phyloP scores from a whole-genome alignment of 257 asterid species.

The Solanum okadae region DNA sequence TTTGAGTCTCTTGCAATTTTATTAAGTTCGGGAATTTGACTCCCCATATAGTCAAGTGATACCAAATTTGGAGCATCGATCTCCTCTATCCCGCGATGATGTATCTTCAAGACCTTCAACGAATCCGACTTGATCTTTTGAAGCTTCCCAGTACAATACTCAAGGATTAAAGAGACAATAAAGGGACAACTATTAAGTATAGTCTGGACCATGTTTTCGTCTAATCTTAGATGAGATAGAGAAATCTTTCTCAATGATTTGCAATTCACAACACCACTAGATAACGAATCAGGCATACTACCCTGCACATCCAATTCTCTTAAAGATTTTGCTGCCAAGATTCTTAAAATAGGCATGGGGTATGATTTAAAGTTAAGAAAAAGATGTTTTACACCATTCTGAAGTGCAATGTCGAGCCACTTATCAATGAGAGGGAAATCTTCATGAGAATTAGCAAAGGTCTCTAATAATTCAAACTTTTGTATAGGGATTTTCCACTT shows the following conservation, averaged over 20 bases:
- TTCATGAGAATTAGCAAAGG: background rate
- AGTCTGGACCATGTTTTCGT: background rate
- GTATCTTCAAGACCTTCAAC: background rate
- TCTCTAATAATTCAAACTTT: background rate
- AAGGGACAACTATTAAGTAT: background rate
- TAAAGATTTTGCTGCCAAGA: background rate
- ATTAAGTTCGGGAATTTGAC: background rate
- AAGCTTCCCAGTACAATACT: background rate
- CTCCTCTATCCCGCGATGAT: background rate
- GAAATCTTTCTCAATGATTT: background rate
- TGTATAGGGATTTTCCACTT: background rate
- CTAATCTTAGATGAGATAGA: background rate
- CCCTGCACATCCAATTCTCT: background rate
- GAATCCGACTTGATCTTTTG: background rate
- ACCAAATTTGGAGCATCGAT: background rate
- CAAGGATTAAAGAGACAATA: background rate
- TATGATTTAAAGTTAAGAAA: background rate
- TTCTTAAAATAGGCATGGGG: background rate
- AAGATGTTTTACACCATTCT: background rate
- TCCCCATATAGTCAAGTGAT: background rate
- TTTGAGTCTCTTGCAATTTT: background rate
- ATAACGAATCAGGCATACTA: background rate
- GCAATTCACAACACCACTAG: background rate
- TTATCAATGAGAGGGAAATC: background rate
- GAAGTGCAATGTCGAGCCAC: background rate